Base-by-base conservation (phyloP, 2,329 filamentous ascomycete species). In the Ceratocystiopsis minuta region DNA sequence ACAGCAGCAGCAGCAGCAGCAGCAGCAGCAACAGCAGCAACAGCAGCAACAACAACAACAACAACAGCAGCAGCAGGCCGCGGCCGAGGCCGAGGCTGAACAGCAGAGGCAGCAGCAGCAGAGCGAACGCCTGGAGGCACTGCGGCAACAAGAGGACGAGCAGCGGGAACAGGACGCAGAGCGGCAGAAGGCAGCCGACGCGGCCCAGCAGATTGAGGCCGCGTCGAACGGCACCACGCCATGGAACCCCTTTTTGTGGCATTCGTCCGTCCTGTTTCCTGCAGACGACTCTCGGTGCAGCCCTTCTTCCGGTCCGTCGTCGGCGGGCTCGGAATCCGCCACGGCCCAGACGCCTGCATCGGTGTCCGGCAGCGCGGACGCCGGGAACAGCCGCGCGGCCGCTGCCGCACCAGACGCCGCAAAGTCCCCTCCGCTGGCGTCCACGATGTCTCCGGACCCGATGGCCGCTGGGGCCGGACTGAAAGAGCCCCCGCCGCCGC, bases 131-230 rank as follows among this genome's bases (percentile, higher is more conserved):
- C 35, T 32, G 32, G 36, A 36, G 15, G 17, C 36, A 31, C 24
- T 31, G 17, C 32, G 43, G 15, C 36, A 49, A 28, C 28, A 48
- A 18, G 9, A 44, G 15, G 37, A 42, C 20, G 15, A 28, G 12
- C 37, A 44, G 33, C 39, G 24, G 12, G 24, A 43, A 24, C 39
- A 64, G 57, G 20, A 45, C 57, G 40, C 50, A 59, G 31, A 51
- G 15, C 33, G 36, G 9, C n/a, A 44, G 5, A 45, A 43, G 14
- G 41, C n/a, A n/a, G n/a, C n/a, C n/a, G n/a, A n/a, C n/a, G n/a
- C 34, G 5, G 14, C 16, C 4, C 17, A 16, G n/a, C 4, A 20
- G 6, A 17, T 18, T 4, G 7, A 20, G 4, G 20, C 24, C 24
- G 24, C 7, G 24, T 6, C 24, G 9, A 28, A 28, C 13, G 46